Percentiles rank a stretch among this genome's conserved stretches.
Evolutionary conservation across 129 eudicot genomes (phyloP).

Genomic region (Cynara cardunculus): DNA sequence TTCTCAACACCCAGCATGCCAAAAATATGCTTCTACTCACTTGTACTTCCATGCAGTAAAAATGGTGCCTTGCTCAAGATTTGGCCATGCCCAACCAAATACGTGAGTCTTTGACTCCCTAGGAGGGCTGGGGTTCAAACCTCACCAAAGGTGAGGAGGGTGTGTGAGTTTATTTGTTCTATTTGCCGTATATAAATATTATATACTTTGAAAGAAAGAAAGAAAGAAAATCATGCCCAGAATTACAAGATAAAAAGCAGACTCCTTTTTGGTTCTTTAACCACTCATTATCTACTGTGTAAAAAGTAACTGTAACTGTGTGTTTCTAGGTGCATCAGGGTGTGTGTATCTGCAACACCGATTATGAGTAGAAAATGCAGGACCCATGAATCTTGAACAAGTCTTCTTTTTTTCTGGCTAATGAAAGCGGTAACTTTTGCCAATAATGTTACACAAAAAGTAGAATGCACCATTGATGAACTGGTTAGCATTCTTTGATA

Average conservation of each 20-base stretch:
- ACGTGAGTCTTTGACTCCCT: too few species aligned
- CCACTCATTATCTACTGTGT: constrained; percentile 11
- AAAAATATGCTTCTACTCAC: constrained; percentile 2
- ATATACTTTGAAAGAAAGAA: too few species aligned
- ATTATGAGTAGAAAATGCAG: background rate
- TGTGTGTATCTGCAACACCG: constrained; percentile 1
- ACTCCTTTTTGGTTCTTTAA: constrained; percentile 16
- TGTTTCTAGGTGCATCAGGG: constrained; percentile 13
- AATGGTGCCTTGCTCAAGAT: constrained; percentile 12
- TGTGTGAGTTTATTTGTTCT: too few species aligned
- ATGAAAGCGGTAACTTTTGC: constrained; percentile 22
- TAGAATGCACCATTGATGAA: constrained; percentile 20
- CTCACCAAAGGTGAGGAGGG: too few species aligned
- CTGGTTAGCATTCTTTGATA: constrained; percentile 27
- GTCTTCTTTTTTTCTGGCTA: background rate
- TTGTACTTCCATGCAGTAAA: constrained; percentile 8
- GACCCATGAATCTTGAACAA: constrained; percentile 19
- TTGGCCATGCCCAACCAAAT: constrained; percentile 22
- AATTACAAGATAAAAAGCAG: background rate
- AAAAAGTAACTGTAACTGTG: background rate
- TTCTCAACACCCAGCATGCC: constrained; percentile 9
- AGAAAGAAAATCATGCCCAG: constrained; percentile 14
- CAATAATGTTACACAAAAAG: constrained; percentile 24
- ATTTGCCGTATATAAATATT: too few species aligned
- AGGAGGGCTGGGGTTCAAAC: too few species aligned